These are phyloP conservation scores for Pharus latifolius DNA, from an alignment of 176 grass and related monocot species.

Conservation along the genomic window DNA sequence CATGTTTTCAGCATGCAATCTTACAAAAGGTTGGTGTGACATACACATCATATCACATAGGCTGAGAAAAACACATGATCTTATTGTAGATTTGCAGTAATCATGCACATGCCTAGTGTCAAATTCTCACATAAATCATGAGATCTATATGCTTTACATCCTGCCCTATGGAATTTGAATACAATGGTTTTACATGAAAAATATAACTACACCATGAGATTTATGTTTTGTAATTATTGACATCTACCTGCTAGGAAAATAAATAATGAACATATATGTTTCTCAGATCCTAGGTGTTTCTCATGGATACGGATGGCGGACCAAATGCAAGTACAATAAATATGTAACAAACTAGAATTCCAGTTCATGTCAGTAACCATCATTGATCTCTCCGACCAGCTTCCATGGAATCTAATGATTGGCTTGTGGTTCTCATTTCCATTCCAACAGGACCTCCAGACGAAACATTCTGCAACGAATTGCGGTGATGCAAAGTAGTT, in stretches of 20 bases:
- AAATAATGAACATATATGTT: too few species aligned
- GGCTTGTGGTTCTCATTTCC: slow-evolving; percentile 6
- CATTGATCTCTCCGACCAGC: slow-evolving; percentile 12
- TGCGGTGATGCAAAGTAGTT: neutral
- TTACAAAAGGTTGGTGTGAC: too few species aligned
- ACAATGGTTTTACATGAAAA: neutral
- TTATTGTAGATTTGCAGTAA: too few species aligned
- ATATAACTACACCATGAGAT: too few species aligned
- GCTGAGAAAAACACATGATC: too few species aligned
- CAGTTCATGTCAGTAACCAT: neutral
- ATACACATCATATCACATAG: too few species aligned
- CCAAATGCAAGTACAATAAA: neutral
- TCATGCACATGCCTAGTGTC: neutral
- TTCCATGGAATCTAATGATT: slow-evolving; percentile 24
- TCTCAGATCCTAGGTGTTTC: too few species aligned
- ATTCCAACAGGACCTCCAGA: neutral
- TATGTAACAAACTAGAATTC: neutral
- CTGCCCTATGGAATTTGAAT: neutral
- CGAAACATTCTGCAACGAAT: neutral
- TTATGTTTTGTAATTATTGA: too few species aligned
- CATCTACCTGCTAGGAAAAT: too few species aligned
- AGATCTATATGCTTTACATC: slow-evolving; percentile 1
- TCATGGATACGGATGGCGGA: too few species aligned
- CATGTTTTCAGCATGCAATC: too few species aligned
- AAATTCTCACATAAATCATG: neutral